Conservation (phyloP, 2,329 filamentous ascomycete genomes). For the Neodidymelliopsis sp. region DNA sequence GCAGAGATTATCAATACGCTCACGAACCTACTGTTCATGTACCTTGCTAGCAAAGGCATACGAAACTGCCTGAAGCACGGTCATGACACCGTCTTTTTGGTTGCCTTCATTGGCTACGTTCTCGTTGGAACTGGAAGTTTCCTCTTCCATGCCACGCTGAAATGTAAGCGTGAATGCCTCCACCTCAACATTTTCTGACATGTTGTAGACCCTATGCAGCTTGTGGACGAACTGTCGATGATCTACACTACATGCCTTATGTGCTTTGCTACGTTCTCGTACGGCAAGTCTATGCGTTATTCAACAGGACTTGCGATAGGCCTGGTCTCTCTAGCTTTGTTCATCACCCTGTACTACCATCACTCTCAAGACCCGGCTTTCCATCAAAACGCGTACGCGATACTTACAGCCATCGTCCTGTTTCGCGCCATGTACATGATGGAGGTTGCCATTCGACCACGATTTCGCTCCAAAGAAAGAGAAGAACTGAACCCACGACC, state of each 20-base stretch:
- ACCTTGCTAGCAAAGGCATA: conserved; percentile 77
- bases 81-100: conserved; percentile 78
- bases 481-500: conserved; percentile 37
- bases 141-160: conserved; percentile 69
- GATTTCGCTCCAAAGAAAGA: conserved; percentile 54
- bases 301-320: conserved; percentile 64
- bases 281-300: conserved; percentile 63
- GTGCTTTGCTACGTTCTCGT: conserved; percentile 76
- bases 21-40: conserved; percentile 84
- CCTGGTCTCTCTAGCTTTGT: conserved; percentile 61
- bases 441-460: conserved; percentile 70
- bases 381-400: conserved; percentile 80
- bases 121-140: conserved; percentile 69
- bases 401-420: conserved; percentile 74
- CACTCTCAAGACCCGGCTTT: conserved; percentile 82
- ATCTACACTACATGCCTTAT: conserved; percentile 76
- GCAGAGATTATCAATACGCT: conserved; percentile 82
- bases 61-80: conserved; percentile 73
- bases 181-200: conserved; percentile 57
- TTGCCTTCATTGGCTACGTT: conserved; percentile 69
- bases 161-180: conserved; percentile 56
- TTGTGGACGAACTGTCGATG: conserved; percentile 75
- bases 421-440: conserved; percentile 79
- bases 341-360: conserved; percentile 83
- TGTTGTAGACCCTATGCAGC: conserved; percentile 70